Percentiles rank a stretch among this genome's conserved stretches.
Evolutionary conservation across 2,329 filamentous ascomycete genomes (phyloP).

Genomic region (Exophiala aquamarina): DNA sequence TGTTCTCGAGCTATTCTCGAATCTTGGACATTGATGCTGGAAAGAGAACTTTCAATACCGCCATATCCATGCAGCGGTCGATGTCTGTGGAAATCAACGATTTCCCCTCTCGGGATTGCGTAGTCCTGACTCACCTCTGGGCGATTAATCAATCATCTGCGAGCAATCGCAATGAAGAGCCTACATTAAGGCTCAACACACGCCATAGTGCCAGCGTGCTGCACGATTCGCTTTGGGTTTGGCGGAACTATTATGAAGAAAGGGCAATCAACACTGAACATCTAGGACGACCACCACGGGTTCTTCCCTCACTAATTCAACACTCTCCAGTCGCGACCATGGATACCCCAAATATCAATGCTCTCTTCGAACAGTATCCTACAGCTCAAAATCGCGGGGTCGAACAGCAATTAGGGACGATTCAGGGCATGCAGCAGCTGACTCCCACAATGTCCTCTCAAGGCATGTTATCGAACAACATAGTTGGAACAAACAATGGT

Average conservation of each 20-base stretch:
- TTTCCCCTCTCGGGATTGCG: slow-evolving; percentile 21
- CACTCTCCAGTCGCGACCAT: slow-evolving; percentile 4
- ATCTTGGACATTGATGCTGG: slow-evolving; percentile 22
- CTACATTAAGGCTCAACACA: slow-evolving; percentile 18
- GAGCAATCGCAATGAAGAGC: slow-evolving; percentile 13
- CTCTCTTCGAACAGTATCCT: background rate
- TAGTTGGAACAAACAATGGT: background rate
- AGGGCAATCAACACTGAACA: slow-evolving; percentile 2
- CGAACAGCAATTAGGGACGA: background rate
- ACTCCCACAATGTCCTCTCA: background rate
- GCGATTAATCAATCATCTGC: slow-evolving; percentile 12
- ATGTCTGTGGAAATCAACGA: slow-evolving; percentile 26
- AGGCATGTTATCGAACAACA: background rate
- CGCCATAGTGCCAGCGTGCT: slow-evolving; percentile 21
- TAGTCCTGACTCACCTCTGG: slow-evolving; percentile 26
- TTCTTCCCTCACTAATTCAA: slow-evolving; percentile 5
- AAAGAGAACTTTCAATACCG: slow-evolving; percentile 21
- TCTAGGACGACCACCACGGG: slow-evolving; percentile 4
- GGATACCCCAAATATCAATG: slow-evolving; percentile 3
- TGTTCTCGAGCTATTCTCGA: slow-evolving; percentile 7
- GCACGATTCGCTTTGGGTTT: slow-evolving; percentile 25
- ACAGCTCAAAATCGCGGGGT: background rate
- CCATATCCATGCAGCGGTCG: slow-evolving; percentile 13
- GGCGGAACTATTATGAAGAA: slow-evolving; percentile 13
- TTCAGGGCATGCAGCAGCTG: background rate